These are phyloP conservation scores for Elaphomyces granulatus DNA, from an alignment of 495 filamentous ascomycete genomes.

Conservation along the genomic window DNA sequence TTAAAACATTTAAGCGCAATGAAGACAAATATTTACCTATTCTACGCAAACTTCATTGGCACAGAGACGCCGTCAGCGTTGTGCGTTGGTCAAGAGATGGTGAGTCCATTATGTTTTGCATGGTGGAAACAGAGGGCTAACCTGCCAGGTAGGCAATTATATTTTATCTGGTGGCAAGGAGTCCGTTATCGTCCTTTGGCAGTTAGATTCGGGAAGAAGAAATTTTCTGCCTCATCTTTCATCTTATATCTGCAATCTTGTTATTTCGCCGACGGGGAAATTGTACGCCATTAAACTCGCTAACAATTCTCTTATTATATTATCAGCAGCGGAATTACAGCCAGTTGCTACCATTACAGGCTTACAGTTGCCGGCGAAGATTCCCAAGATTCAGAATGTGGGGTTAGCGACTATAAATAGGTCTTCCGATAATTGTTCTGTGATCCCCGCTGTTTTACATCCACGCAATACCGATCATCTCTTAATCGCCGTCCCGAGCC, in stretches of 20 bases:
- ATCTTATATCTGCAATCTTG: constrained; percentile 65
- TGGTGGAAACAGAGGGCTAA: constrained; percentile 3
- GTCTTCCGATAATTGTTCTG: neutral
- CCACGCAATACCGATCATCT: constrained; percentile 42
- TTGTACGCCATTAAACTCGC: constrained; percentile 72
- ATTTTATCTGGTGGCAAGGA: constrained; percentile 85
- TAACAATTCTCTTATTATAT: constrained; percentile 77
- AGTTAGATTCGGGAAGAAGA: constrained; percentile 68
- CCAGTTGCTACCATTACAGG: constrained; percentile 70
- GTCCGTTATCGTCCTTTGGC: constrained; percentile 88
- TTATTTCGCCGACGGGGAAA: constrained; percentile 62
- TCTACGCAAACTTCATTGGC: constrained; percentile 68
- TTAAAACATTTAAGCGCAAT: constrained; percentile 36
- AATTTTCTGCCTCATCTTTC: constrained; percentile 80
- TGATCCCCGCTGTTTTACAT: constrained; percentile 33
- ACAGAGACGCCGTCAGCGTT: constrained; percentile 62
- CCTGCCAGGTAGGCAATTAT: constrained; percentile 60
- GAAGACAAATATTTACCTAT: constrained; percentile 28
- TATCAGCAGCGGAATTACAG: constrained; percentile 77
- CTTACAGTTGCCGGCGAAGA: constrained; percentile 43
- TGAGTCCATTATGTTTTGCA: constrained; percentile 26
- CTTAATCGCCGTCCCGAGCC: constrained; percentile 44
- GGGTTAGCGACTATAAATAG: neutral
- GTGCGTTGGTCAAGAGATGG: constrained; percentile 87
- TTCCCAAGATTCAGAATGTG: neutral